A percentile compares a stretch with the other conserved stretches of the same genome.
phyloP scores from a whole-genome alignment of 1,139 yeast species.

The Saccharomyces pastorianus region DNA sequence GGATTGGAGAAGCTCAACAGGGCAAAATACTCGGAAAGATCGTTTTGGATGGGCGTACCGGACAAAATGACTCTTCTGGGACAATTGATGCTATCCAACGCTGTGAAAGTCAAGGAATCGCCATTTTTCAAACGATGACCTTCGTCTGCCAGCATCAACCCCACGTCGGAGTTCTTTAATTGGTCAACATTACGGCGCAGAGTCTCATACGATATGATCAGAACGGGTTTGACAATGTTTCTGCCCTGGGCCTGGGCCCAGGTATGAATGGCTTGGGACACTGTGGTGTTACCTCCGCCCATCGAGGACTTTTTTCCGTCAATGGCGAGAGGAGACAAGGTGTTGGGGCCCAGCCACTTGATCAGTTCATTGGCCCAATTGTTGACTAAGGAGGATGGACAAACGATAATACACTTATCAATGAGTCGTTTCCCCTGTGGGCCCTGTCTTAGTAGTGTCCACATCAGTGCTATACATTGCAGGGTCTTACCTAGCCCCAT shows the following conservation, averaged over 20 bases:
- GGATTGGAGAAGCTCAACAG: conserved; percentile 90
- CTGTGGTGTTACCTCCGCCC: conserved; percentile 37
- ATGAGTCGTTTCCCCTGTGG: conserved; percentile 84
- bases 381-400: conserved; percentile 89
- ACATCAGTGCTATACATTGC: conserved; percentile 85
- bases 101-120: conserved; percentile 85
- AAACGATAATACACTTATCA: conserved; percentile 84
- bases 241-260: conserved; percentile 93
- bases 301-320: conserved; percentile 60
- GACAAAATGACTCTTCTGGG: conserved; percentile 85
- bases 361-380: conserved; percentile 97
- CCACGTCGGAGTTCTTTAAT: conserved; percentile 72
- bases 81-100: conserved; percentile 74
- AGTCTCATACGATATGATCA: conserved; percentile 93
- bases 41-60: conserved; percentile 97
- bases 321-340: conserved; percentile 78
- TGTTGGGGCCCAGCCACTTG: conserved; percentile 93
- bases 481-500: conserved; percentile 97
- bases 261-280: conserved; percentile 59
- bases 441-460: conserved; percentile 87
- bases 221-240: conserved; percentile 83
- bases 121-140: conserved; percentile 95
- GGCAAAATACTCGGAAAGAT: conserved; percentile 89
- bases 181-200: conserved; percentile 77
- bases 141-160: conserved; percentile 87